Conservation (phyloP, 2,329 filamentous ascomycete species). For the Pyrenophora seminiperda region DNA sequence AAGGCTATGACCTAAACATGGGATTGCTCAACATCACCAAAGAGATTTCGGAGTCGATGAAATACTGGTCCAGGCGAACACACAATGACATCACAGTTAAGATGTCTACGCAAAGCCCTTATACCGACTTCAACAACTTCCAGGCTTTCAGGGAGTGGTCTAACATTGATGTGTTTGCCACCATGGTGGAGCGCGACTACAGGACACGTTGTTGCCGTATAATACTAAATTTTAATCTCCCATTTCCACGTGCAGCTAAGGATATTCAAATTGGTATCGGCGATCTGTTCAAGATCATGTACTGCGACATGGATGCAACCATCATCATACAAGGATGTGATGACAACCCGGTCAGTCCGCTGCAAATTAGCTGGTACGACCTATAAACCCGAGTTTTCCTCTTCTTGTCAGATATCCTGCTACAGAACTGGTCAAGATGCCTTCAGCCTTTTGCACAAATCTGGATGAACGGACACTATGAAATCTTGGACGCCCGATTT, state of each 20-base stretch:
- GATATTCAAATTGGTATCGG: background rate
- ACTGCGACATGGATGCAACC: accelerated
- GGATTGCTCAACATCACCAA: no score
- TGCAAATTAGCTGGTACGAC: background rate
- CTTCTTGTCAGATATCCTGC: background rate
- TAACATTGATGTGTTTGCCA: accelerated
- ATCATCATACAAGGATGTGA: background rate
- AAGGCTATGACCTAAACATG: background rate
- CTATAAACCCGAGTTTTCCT: background rate
- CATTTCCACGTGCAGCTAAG: no score
- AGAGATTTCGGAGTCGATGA: no score
- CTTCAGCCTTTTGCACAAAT: background rate
- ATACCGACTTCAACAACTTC: background rate
- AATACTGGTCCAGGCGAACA: background rate
- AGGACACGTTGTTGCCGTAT: background rate
- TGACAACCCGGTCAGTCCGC: background rate
- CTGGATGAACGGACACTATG: background rate
- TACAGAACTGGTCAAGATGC: background rate
- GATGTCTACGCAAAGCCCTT: background rate
- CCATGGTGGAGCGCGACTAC: no score
- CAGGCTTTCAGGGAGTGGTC: background rate
- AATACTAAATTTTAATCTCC: background rate
- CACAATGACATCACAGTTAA: background rate
- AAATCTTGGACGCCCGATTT: background rate
- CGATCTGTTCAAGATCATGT: background rate